Conservation (phyloP, 345 rosid genomes). For the Triadica sebifera region DNA sequence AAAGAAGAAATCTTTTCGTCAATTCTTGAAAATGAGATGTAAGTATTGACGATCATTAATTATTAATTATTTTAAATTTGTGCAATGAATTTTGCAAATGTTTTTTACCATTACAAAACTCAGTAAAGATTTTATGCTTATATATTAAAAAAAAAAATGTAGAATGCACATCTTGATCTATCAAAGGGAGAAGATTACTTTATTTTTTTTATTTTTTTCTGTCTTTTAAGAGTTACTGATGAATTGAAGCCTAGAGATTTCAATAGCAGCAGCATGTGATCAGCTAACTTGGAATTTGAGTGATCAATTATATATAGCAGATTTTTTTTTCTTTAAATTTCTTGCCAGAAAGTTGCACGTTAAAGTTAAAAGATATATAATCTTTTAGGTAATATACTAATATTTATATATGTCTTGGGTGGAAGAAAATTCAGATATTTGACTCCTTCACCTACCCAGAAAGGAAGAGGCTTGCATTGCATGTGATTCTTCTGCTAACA, state of each 20-base stretch:
- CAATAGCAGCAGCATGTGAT: slow-evolving; percentile 25
- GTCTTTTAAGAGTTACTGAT: too few species aligned
- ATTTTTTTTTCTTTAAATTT: not conserved
- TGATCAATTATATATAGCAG: too few species aligned
- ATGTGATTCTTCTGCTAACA: slow-evolving; percentile 1
- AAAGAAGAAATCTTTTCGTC: not conserved
- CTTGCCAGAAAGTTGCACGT: not conserved
- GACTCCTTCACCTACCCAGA: not conserved
- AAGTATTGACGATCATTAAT: too few species aligned
- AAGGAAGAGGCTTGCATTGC: slow-evolving; percentile 9
- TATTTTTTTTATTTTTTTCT: not conserved
- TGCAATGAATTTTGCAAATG: slow-evolving; percentile 20
- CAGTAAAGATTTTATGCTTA: not conserved
- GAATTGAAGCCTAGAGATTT: slow-evolving; percentile 18
- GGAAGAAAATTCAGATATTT: not conserved
- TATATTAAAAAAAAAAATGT: not conserved
- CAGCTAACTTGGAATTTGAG: slow-evolving; percentile 6
- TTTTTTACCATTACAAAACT: not conserved
- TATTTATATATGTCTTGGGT: too few species aligned
- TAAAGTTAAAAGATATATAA: not conserved
- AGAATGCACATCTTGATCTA: too few species aligned
- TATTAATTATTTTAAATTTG: not conserved
- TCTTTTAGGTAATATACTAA: too few species aligned
- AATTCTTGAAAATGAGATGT: not conserved
- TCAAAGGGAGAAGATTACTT: too few species aligned